Evolutionary conservation across 164 flowering plant species (phyloP).

Genomic region (Platanus orientalis): DNA sequence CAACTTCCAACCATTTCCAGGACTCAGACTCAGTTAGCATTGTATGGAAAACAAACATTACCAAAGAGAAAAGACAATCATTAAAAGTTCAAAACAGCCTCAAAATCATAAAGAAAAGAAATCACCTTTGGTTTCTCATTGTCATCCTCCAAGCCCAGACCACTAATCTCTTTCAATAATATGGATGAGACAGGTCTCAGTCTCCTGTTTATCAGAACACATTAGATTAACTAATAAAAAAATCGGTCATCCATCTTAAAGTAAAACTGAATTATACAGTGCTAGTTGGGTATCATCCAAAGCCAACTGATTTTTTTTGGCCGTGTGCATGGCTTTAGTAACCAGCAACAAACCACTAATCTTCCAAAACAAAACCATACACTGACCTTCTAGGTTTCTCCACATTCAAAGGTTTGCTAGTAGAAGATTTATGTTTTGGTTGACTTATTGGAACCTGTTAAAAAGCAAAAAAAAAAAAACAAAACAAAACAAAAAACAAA

Average conservation of each 20-base stretch:
- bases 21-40: neutral
- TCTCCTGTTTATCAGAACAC: conserved; percentile 41
- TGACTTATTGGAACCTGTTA: conserved; percentile 11
- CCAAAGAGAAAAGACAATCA: too few species aligned
- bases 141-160: conserved; percentile 46
- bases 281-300: neutral
- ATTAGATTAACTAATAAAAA: conserved; percentile 1
- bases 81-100: neutral
- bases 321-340: neutral
- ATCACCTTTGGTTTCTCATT: conserved; percentile 50
- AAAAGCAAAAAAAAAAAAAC: neutral
- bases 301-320: neutral
- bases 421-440: conserved; percentile 4
- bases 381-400: conserved; percentile 54
- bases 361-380: neutral
- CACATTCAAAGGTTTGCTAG: conserved; percentile 11
- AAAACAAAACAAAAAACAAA: too few species aligned
- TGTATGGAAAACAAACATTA: too few species aligned
- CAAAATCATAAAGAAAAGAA: neutral
- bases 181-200: conserved; percentile 63
- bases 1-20: neutral
- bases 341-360: neutral
- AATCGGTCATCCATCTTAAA: neutral
- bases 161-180: conserved; percentile 41
- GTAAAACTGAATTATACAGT: neutral